phyloP scores from a whole-genome alignment of 2,329 filamentous ascomycete genomes.

The Penicillium sp. region DNA sequence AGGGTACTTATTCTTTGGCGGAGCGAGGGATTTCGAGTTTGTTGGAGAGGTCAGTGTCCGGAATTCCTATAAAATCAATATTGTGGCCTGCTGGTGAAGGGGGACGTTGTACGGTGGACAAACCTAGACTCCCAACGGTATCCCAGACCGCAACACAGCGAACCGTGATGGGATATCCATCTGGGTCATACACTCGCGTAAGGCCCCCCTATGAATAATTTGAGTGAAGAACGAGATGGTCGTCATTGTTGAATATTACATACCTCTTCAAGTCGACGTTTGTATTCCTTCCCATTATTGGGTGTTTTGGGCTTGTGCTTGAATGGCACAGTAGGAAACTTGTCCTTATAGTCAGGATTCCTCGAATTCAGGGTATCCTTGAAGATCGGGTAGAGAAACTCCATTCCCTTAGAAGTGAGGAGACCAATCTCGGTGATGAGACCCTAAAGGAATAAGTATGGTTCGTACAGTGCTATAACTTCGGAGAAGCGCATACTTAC shows the following conservation, averaged over 20 bases:
- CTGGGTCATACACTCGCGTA: slow-evolving; percentile 15
- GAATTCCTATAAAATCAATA: slow-evolving; percentile 21
- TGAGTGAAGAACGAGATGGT: background rate
- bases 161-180: slow-evolving; percentile 25
- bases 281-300: slow-evolving; percentile 10
- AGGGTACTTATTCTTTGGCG: slow-evolving; percentile 21
- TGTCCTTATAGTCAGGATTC: slow-evolving; percentile 16
- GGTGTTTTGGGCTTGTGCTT: slow-evolving; percentile 11
- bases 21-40: slow-evolving; percentile 15
- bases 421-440: slow-evolving; percentile 34
- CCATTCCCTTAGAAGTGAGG: slow-evolving; percentile 15
- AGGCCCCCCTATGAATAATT: slow-evolving; percentile 2
- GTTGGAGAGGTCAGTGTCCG: slow-evolving; percentile 21
- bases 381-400: slow-evolving; percentile 18
- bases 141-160: slow-evolving; percentile 32
- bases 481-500: slow-evolving; percentile 3
- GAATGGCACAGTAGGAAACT: slow-evolving; percentile 17
- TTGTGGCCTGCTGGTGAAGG: background rate
- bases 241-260: background rate
- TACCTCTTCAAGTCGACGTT: slow-evolving; percentile 16
- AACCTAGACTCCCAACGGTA: slow-evolving; percentile 29
- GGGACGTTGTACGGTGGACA: background rate
- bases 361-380: slow-evolving; percentile 15
- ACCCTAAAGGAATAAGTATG: slow-evolving; percentile 12
- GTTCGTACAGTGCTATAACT: background rate